Evolutionary conservation across 192 early-diverging fungal genomes (phyloP).

Genomic region (Lobosporangium transversale): DNA sequence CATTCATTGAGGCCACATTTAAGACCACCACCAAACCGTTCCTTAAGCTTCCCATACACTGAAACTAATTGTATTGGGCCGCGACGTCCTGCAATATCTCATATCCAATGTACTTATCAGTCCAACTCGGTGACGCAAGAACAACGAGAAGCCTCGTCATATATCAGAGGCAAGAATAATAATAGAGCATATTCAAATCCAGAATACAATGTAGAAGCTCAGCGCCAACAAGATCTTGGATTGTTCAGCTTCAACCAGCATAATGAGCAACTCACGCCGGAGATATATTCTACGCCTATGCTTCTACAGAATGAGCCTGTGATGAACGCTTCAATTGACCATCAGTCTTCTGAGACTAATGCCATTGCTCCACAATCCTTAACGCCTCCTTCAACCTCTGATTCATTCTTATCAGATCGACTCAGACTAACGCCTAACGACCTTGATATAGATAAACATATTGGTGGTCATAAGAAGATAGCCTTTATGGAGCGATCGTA

Average conservation of each 20-base stretch:
- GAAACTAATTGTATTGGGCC: too few species aligned
- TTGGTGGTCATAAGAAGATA: neutral
- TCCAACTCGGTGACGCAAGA: neutral
- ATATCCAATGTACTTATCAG: neutral
- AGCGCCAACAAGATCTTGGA: neutral
- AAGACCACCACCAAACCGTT: too few species aligned
- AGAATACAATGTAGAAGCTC: neutral
- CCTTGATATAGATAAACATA: neutral
- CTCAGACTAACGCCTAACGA: neutral
- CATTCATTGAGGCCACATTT: too few species aligned
- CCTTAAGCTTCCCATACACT: too few species aligned
- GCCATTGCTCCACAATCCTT: neutral
- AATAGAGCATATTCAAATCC: neutral
- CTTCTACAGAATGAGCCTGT: neutral
- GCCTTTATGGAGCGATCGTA: neutral
- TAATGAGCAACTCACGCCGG: neutral
- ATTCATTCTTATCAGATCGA: neutral
- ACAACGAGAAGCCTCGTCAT: neutral
- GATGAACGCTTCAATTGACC: too few species aligned
- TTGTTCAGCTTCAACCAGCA: neutral
- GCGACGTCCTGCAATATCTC: neutral
- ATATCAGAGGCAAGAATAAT: neutral
- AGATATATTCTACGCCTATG: conserved; percentile 9
- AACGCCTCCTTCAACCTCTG: neutral
- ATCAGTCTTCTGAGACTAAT: neutral